Percentiles rank a stretch among this genome's conserved stretches.
Conservation (phyloP, 495 filamentous ascomycete species). For the Staphylotrichum longicolle region DNA sequence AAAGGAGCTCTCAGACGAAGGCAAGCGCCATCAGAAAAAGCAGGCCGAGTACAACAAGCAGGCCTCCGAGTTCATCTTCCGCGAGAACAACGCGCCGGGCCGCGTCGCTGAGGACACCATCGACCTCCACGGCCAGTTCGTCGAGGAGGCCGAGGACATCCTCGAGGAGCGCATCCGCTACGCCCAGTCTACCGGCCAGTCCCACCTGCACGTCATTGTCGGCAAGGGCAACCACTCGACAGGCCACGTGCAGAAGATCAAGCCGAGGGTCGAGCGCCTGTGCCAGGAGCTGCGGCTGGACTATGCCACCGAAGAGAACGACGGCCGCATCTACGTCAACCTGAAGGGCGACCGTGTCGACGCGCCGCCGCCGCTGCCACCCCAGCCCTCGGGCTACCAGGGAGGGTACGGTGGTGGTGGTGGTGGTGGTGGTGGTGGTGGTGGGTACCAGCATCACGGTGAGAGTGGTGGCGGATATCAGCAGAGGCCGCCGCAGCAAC, state of each 20-base stretch:
- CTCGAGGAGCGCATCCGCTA: constrained; percentile 76
- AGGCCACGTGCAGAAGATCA: constrained; percentile 82
- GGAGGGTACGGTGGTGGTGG: constrained; percentile 33
- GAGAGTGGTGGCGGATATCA: background rate
- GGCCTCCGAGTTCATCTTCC: constrained; percentile 91
- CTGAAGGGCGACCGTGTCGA: constrained; percentile 39
- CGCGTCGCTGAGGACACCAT: constrained; percentile 77
- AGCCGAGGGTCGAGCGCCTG: constrained; percentile 82
- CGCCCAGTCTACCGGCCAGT: constrained; percentile 67
- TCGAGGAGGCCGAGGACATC: constrained; percentile 90
- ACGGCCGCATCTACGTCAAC: constrained; percentile 70
- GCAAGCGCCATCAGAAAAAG: constrained; percentile 73
- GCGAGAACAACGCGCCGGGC: constrained; percentile 77
- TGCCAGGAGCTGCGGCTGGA: constrained; percentile 78
- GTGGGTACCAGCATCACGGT: constrained; percentile 26
- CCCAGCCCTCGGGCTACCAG: constrained; percentile 41
- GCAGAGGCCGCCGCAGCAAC: constrained; percentile 1
- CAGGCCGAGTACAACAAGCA: constrained; percentile 83
- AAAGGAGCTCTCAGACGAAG: constrained; percentile 77
- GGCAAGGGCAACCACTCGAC: constrained; percentile 88
- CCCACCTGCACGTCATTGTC: constrained; percentile 73
- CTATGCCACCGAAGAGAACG: constrained; percentile 82
- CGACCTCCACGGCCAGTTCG: constrained; percentile 90
- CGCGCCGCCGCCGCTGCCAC: constrained; percentile 49
- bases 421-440: constrained; percentile 22